Conservation (phyloP, 192 early-diverging fungal species). For the Backusella westeae region DNA sequence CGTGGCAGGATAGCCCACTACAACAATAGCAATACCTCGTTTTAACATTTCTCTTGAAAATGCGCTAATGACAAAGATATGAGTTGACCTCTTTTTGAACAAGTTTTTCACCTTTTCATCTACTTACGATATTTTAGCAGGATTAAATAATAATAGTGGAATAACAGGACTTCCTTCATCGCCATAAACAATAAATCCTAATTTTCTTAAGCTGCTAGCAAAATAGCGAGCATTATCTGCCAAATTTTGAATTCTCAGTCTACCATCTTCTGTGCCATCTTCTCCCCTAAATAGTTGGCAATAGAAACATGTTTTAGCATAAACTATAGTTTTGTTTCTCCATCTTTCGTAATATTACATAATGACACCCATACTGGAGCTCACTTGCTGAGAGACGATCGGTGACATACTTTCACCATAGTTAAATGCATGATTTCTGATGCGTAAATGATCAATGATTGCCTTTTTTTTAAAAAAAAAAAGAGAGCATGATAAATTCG, state of each 20-base stretch:
- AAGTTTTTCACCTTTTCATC: too few species aligned
- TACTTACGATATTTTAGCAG: slow-evolving; percentile 75
- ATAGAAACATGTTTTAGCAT: background rate
- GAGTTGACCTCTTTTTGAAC: background rate
- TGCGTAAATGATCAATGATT: slow-evolving; percentile 73
- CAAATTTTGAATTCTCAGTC: slow-evolving; percentile 72
- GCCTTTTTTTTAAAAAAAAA: slow-evolving; percentile 9
- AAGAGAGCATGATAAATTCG: background rate
- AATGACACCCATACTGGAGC: slow-evolving; percentile 73
- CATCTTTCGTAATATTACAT: slow-evolving; percentile 16
- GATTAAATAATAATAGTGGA: slow-evolving; percentile 81
- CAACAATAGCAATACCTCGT: slow-evolving; percentile 88
- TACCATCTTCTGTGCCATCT: slow-evolving; percentile 70
- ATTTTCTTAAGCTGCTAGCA: slow-evolving; percentile 61
- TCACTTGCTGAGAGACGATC: slow-evolving; percentile 78
- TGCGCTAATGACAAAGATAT: slow-evolving; percentile 44
- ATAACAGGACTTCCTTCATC: slow-evolving; percentile 77
- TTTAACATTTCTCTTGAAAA: slow-evolving; percentile 91
- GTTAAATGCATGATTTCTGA: slow-evolving; percentile 66
- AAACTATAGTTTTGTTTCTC: background rate
- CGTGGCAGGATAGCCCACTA: slow-evolving; percentile 97
- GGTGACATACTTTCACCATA: slow-evolving; percentile 82
- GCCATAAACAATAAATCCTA: slow-evolving; percentile 88
- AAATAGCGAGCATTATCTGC: slow-evolving; percentile 80
- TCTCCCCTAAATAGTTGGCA: slow-evolving; percentile 33